phyloP scores from a whole-genome alignment of 805 yeast species.

The Kurtzmaniella cleridarum region DNA sequence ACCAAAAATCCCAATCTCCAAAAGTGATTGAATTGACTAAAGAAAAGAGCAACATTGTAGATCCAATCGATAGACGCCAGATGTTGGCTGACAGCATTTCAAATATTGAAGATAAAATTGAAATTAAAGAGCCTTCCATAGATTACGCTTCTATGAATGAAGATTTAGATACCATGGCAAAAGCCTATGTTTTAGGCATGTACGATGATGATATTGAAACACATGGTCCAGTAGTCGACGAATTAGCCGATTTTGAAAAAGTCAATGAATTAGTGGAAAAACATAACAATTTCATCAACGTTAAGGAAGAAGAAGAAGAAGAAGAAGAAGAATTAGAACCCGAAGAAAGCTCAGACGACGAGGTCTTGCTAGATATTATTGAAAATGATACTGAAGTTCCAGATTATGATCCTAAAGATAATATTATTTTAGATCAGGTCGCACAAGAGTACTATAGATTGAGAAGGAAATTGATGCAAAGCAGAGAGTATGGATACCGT shows the following conservation, averaged over 20 bases:
- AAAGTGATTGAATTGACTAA: background rate
- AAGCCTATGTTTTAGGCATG: conserved; percentile 53
- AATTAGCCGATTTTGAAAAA: conserved; percentile 47
- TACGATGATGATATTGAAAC: conserved; percentile 57
- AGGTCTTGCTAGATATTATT: conserved; percentile 39
- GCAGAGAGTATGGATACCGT: conserved; percentile 38
- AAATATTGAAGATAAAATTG: conserved; percentile 3
- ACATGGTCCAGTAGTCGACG: conserved; percentile 51
- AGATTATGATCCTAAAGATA: conserved; percentile 6
- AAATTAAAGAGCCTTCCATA: conserved; percentile 20
- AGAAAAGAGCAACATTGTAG: background rate
- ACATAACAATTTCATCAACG: conserved; percentile 1
- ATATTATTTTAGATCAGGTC: conserved; percentile 37
- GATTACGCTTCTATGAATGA: conserved; percentile 40
- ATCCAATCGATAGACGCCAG: background rate
- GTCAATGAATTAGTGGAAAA: conserved; percentile 45
- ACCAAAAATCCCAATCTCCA: background rate
- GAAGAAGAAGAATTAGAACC: conserved; percentile 19
- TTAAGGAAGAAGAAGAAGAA: conserved; percentile 16
- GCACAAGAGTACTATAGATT: conserved; percentile 52
- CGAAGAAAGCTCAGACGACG: conserved; percentile 32
- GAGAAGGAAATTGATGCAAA: conserved; percentile 42
- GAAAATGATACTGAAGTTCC: conserved; percentile 26
- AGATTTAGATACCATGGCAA: conserved; percentile 53
- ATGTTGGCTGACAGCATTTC: background rate